Conservation (phyloP, 192 early-diverging fungal genomes). For the Linnemannia schmuckeri region DNA sequence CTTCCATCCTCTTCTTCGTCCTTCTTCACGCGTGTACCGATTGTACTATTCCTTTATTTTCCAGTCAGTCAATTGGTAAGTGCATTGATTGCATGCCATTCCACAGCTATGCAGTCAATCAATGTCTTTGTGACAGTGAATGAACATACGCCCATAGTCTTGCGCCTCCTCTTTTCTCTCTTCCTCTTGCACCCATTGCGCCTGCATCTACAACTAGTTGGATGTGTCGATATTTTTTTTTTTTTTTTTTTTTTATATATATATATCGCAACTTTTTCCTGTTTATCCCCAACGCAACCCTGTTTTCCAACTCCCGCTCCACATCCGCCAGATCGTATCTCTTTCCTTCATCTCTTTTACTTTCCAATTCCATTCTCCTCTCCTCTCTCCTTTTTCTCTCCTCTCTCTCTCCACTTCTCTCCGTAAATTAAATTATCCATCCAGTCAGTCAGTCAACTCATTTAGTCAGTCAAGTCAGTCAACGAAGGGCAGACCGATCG, state of each 20-base stretch:
- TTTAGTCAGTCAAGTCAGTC: no score
- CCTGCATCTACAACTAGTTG: no score
- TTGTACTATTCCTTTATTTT: background rate
- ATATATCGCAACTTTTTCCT: background rate
- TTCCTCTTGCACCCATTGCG: no score
- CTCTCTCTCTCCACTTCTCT: background rate
- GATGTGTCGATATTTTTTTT: no score
- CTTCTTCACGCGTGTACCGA: background rate
- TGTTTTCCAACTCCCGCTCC: constrained; percentile 7
- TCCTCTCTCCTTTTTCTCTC: background rate
- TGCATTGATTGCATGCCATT: background rate
- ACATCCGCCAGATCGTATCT: constrained; percentile 5
- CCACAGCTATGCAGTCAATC: no score
- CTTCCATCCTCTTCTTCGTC: background rate
- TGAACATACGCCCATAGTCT: no score
- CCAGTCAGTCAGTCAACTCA: background rate
- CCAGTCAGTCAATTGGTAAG: background rate
- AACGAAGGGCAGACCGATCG: no score
- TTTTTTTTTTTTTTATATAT: background rate
- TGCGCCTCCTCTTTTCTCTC: no score
- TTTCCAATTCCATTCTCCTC: background rate
- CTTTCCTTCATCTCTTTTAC: background rate
- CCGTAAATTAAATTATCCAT: background rate
- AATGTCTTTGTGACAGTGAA: no score
- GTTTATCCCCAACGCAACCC: background rate